Percentiles rank a stretch among this genome's conserved stretches.
Evolutionary conservation across 2,329 filamentous ascomycete genomes (phyloP).

Genomic region (Scopulariopsis brevicaulis): DNA sequence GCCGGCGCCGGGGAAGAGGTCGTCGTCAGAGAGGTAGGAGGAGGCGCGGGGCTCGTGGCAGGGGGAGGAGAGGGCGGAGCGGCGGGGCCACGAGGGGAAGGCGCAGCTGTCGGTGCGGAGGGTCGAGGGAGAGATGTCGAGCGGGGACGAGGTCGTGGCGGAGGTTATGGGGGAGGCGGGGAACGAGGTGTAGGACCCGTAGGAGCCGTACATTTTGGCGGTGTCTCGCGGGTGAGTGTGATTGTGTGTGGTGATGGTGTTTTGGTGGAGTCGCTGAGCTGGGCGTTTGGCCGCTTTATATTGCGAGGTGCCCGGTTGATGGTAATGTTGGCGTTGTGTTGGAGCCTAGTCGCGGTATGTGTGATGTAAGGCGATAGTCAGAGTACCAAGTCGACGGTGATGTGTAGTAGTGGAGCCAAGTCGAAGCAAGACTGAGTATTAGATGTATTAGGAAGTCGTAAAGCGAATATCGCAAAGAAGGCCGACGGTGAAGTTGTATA

Average conservation of each 20-base stretch:
- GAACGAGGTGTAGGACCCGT: conserved; percentile 39
- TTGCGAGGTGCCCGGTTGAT: neutral
- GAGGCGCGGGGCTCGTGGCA: conserved; percentile 26
- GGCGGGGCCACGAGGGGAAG: conserved; percentile 46
- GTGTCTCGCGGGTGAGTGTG: conserved; percentile 6
- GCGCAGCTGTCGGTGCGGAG: conserved; percentile 34
- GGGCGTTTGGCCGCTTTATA: neutral
- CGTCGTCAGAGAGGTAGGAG: conserved; percentile 52
- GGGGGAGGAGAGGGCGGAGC: conserved; percentile 33
- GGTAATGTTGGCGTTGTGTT: neutral
- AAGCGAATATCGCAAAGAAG: neutral
- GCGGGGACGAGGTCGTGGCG: conserved; percentile 26
- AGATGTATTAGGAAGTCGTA: neutral
- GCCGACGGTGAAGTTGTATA: neutral
- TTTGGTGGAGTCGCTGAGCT: neutral
- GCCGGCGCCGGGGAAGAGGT: conserved; percentile 41
- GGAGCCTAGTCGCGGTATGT: neutral
- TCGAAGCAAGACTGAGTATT: neutral
- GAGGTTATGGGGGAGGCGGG: conserved; percentile 17
- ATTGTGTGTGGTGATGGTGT: neutral
- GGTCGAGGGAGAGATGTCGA: conserved; percentile 29
- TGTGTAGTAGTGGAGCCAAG: too few species aligned
- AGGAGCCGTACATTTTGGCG: conserved; percentile 33
- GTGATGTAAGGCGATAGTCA: neutral
- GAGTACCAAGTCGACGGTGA: too few species aligned